Base-by-base conservation (phyloP, 345 rosid genomes). In the Eucalyptus regnans region DNA sequence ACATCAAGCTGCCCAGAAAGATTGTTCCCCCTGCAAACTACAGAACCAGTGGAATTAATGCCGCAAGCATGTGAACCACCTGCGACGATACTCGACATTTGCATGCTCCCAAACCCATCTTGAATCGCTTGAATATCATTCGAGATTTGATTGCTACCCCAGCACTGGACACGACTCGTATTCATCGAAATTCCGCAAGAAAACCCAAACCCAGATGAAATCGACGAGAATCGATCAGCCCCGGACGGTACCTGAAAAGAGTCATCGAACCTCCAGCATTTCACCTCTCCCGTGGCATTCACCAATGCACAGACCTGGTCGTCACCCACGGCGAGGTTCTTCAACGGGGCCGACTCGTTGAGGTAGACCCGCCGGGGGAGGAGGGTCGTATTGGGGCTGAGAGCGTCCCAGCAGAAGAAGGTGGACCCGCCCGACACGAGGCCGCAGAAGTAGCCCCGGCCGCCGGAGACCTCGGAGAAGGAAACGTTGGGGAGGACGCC, bases 61-160 rank as follows among this genome's bases (percentile, higher is more conserved):
- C 99, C 99, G 79, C 99, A 98, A 17, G 92, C 96, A 91, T 97
- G 99, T 4, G 93, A 93, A 31, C 90, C 94, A 12, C 99, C 99
- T 1, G 92, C 96, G 8, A 89, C 91, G 37, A 98, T 88, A 52
- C 91, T 95, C 46, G 17, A 8, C 98, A 98, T 95, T 46, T 93
- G 46, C 90, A 81, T 86, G 89, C 92, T 91, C 10, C 88, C 91
- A 68, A 97, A 98, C 49, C 90, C 91, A n/a, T 44, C 10, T 88
- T 94, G 93, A 89, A 97, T 95, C 86, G 4, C 56, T 52, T 52
- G 56, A 52, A 52, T 52, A 52, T 7, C 49, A 29, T 25, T 50
- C 25, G 92, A 91, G n/a, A 90, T 89, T 46, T 88, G n/a, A 87
- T 89, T 89, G 50, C 87, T 88, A 8, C 98, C 97, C 97, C 98